Percentiles rank a stretch among this genome's conserved stretches.
phyloP scores from a whole-genome alignment of 129 eudicot species.

The Artemisia tridentata region DNA sequence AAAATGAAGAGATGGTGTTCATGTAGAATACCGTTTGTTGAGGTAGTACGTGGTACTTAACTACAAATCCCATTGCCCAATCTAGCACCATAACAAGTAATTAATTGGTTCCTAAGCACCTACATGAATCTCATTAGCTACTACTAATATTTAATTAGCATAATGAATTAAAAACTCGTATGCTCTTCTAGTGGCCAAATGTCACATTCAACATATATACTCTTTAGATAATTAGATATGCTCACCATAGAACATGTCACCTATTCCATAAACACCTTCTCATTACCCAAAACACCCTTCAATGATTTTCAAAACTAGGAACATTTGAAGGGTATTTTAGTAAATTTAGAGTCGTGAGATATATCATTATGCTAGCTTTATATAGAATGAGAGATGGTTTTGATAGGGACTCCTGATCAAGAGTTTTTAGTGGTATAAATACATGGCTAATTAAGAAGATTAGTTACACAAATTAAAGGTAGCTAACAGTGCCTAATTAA shows the following conservation, averaged over 20 bases:
- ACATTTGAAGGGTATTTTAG: slow-evolving; percentile 26
- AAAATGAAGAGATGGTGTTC: slow-evolving; percentile 3
- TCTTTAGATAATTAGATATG: slow-evolving; percentile 36
- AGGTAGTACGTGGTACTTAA: slow-evolving; percentile 35
- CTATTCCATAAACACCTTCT: slow-evolving; percentile 30
- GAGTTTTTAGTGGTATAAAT: slow-evolving; percentile 57
- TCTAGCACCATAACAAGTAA: slow-evolving; percentile 50
- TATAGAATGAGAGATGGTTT: slow-evolving; percentile 6
- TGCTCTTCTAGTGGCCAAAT: slow-evolving; percentile 37
- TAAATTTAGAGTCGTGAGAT: slow-evolving; percentile 12
- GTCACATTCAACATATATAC: slow-evolving; percentile 28
- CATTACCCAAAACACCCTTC: slow-evolving; percentile 37
- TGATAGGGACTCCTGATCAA: slow-evolving; percentile 14
- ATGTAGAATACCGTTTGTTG: slow-evolving; percentile 37
- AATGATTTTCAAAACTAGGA: background rate
- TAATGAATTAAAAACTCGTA: slow-evolving; percentile 19
- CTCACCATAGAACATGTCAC: slow-evolving; percentile 42
- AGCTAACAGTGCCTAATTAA: slow-evolving; percentile 18
- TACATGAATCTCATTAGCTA: slow-evolving; percentile 44
- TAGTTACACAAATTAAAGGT: slow-evolving; percentile 48
- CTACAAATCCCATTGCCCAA: slow-evolving; percentile 27
- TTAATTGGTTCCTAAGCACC: slow-evolving; percentile 45
- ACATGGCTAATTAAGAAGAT: slow-evolving; percentile 36
- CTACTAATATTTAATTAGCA: slow-evolving; percentile 41
- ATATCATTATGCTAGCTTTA: slow-evolving; percentile 15